Base-by-base conservation (phyloP, 2,329 filamentous ascomycete species). In the Colletotrichum sp. region DNA sequence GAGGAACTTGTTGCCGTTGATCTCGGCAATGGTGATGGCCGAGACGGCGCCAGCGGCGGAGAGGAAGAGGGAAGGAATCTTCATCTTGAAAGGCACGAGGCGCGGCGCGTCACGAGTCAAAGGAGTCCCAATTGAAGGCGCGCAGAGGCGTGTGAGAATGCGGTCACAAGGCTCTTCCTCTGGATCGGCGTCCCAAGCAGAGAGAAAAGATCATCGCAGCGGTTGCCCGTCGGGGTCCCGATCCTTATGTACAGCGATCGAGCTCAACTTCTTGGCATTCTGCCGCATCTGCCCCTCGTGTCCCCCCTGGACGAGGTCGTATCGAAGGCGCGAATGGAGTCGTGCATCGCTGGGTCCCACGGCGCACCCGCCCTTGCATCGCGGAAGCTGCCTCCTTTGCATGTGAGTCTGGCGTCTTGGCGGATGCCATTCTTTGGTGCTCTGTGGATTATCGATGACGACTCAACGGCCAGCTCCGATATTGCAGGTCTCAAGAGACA, bases 1-100 rank as follows among this genome's bases (percentile, higher is more conserved):
- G 64, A 94, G 82, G 83, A 90, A 95, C 26, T 84, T 88, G 80
- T 91, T 88, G 78, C 93, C 93, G 79, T 94, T 95, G 87, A 95
- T 94, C 80, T 92, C 86, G 75, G 88, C 86, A 79, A 93, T 92
- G 74, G 88, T 89, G 71, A 89, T 78, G 60, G 87, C 87, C 52
- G 83, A 80, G 59, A 76, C 83, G 49, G 80, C 76, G 78, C 81
- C 72, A 68, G 80, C 80, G 59, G 80, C 76, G 24, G 81, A 80
- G 44, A 82, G 77, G 75, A 84, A 76, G 68, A 82, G 72, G 69
- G 78, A 78, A 52, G 81, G 59, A 73, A 80, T 72, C 80, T 82
- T 84, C 84, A 85, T 84, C 67, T 79, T 81, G 72, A 63, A 62
- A 52, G 13, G 49, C 39, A 21, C 18, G 57, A 8, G 36, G 34